Base-by-base conservation (phyloP, 176 grass and related monocot genomes). In the Hyparrhenia diplandra region DNA sequence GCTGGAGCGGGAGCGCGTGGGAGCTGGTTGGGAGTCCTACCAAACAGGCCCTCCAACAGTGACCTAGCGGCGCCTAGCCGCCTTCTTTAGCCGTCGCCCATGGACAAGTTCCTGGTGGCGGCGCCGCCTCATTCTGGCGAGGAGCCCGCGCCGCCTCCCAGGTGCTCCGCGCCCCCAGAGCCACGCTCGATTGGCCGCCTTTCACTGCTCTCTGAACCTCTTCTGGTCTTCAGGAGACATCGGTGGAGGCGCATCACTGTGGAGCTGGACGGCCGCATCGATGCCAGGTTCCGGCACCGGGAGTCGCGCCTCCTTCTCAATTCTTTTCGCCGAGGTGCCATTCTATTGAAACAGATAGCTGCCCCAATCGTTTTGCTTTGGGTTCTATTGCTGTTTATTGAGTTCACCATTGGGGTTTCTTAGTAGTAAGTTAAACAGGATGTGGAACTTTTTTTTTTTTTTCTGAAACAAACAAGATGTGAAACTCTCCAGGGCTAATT, bases 211-310 rank as follows among this genome's bases (percentile, higher is more conserved):
- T 73, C 65, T 82, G 21, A 85, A 18, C 42, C 47, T 16, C 11
- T 32, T 64, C 59, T n/a, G 31, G 16, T 34, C 13, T 58, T 71
- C 13, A 79, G 83, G 73, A 57, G 70, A 71, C 68, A 80, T 64
- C 57, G 45, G 70, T 98, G 95, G 95, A 84, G 72, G 46, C 92
- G 86, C 70, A 84, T 77, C 71, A 80, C 83, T 39, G 74, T 51
- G 31, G 95, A 98, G 85, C 35, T 98, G 45, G 90, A 98, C 67
- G 95, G 92, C 52, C 86, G 67, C 30, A 60, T 91, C 9, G 79
- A 86, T 72, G 61, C 85, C 68, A 76, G 80, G 36, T 93, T 85
- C 63, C 86, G 79, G 52, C 90, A 88, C 73, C 47, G 81, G 61
- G 73, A 91, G 21, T 91, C 86, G 64, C 86, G 83, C 31, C 88